A percentile compares a stretch with the other conserved stretches of the same genome.
Conservation (phyloP, 176 grass and related monocot species). For the Elaeis guineensis region DNA sequence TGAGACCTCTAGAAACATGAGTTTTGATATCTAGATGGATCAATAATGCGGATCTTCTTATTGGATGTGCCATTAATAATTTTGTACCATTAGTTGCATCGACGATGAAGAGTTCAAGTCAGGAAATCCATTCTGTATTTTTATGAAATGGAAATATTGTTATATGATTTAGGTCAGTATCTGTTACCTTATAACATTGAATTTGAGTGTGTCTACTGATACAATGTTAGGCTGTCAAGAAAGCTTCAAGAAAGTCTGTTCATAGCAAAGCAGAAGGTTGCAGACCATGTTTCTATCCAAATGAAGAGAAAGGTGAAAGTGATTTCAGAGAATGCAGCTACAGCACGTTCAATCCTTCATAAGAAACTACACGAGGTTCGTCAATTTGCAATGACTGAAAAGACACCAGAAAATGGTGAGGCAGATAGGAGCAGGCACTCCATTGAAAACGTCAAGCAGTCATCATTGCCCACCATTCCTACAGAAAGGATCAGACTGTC, state of each 20-base stretch:
- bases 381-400: constrained; percentile 45
- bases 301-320: constrained; percentile 52
- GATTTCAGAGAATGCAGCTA: constrained; percentile 44
- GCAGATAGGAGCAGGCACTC: constrained; percentile 10
- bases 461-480: constrained; percentile 1
- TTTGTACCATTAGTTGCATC: no score
- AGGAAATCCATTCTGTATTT: no score
- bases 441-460: constrained; percentile 15
- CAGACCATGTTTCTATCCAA: constrained; percentile 34
- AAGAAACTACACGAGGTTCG: constrained; percentile 45
- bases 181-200: not conserved
- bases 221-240: constrained; percentile 48
- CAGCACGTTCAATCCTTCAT: constrained; percentile 51
- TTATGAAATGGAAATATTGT: no score
- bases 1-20: no score
- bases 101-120: no score
- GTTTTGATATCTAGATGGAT: no score
- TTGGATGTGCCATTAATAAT: no score
- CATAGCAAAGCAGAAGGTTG: constrained; percentile 44
- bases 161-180: no score
- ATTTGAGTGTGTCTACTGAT: constrained; percentile 9
- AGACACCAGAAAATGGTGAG: constrained; percentile 20
- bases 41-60: no score
- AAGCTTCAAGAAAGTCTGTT: constrained; percentile 43
- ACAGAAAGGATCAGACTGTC: constrained; percentile 11